phyloP scores from a whole-genome alignment of 2,329 filamentous ascomycete genomes.

The Keithomyces neogunnii region DNA sequence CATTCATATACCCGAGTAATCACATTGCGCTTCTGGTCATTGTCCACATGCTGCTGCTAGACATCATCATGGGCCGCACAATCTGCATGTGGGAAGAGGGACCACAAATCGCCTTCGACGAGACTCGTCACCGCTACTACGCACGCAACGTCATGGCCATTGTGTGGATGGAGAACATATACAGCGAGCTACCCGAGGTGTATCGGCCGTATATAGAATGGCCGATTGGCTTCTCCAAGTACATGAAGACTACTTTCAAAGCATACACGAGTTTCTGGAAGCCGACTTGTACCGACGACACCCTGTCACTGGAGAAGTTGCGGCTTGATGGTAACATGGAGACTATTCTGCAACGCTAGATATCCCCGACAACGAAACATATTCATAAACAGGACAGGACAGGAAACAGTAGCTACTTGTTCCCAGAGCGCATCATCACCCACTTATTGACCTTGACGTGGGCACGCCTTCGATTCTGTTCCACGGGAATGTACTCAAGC shows the following conservation, averaged over 20 bases:
- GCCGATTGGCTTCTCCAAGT: constrained; percentile 17
- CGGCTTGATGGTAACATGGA: too few relatives aligned
- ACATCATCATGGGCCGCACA: constrained; percentile 20
- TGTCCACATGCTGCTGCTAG: constrained; percentile 26
- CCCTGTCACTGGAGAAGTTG: too few relatives aligned
- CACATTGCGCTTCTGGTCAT: constrained; percentile 25
- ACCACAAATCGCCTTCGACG: background rate
- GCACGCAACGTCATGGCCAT: constrained; percentile 20
- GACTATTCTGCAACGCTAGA: too few relatives aligned
- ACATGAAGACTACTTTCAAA: constrained; percentile 5
- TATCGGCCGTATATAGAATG: constrained; percentile 25
- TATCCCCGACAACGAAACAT: too few relatives aligned
- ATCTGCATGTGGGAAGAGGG: constrained; percentile 6
- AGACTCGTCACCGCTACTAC: constrained; percentile 10
- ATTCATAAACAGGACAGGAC: too few relatives aligned
- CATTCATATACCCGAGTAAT: constrained; percentile 22
- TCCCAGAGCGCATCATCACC: too few relatives aligned
- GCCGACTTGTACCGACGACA: too few relatives aligned
- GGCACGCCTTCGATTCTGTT: too few relatives aligned
- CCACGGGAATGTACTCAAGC: background rate
- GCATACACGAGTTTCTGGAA: constrained; percentile 2
- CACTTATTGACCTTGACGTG: too few relatives aligned
- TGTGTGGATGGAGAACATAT: constrained; percentile 30
- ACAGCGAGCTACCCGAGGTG: constrained; percentile 19
- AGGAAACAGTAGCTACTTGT: too few relatives aligned